Evolutionary conservation across 2,329 filamentous ascomycete genomes (phyloP).

Genomic region (Aspergillus neoniger): DNA sequence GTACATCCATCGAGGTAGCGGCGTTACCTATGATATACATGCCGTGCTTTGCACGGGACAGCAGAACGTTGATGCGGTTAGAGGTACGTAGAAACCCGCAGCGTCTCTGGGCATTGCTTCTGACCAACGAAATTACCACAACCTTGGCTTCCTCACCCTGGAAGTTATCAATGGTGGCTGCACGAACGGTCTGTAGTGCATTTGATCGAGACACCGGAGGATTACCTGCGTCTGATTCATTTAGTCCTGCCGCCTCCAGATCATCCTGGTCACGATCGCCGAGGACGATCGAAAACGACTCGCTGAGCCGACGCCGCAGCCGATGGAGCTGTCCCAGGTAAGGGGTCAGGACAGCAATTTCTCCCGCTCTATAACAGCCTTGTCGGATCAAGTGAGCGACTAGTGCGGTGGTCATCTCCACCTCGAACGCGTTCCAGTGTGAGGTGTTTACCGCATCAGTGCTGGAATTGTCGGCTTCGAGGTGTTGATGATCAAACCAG

Average conservation of each 20-base stretch:
- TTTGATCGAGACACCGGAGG: not conserved
- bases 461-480: conserved; percentile 39
- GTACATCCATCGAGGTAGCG: conserved; percentile 56
- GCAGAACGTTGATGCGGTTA: conserved; percentile 70
- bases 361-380: conserved; percentile 58
- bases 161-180: conserved; percentile 74
- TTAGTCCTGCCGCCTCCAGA: conserved; percentile 46
- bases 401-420: conserved; percentile 63
- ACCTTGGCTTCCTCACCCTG: conserved; percentile 76
- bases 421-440: conserved; percentile 57
- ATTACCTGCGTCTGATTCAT: conserved; percentile 27
- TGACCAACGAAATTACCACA: conserved; percentile 68
- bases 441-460: conserved; percentile 39
- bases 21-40: conserved; percentile 72
- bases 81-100: conserved; percentile 67
- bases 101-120: conserved; percentile 62
- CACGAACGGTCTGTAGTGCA: conserved; percentile 49
- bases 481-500: conserved; percentile 54
- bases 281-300: conserved; percentile 62
- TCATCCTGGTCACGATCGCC: conserved; percentile 64
- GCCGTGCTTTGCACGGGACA: conserved; percentile 67
- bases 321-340: conserved; percentile 57
- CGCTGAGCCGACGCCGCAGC: conserved; percentile 41
- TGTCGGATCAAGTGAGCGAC: conserved; percentile 68
- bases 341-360: conserved; percentile 71